Evolutionary conservation across 192 early-diverging fungal species (phyloP).

Genomic region (Cetraspora pellucida): DNA sequence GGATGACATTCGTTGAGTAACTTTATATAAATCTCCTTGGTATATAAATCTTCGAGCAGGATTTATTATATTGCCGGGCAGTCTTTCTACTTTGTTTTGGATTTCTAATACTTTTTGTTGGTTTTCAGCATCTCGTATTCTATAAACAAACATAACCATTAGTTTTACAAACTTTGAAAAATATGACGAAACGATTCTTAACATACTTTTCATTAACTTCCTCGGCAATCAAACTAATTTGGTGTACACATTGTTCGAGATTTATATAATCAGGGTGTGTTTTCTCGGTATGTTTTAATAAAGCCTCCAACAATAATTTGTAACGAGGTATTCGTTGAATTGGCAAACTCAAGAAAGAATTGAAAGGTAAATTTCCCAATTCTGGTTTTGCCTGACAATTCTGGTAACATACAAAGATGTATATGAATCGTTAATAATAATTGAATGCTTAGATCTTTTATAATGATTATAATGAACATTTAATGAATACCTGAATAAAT

Average conservation of each 20-base stretch:
- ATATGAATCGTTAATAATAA: not conserved
- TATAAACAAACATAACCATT: not conserved
- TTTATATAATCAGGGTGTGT: conserved; percentile 73
- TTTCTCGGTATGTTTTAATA: conserved; percentile 67
- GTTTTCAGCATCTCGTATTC: conserved; percentile 34
- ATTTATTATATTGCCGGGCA: conserved; percentile 23
- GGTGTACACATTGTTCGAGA: conserved; percentile 61
- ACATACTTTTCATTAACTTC: conserved; percentile 76
- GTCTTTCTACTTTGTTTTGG: not conserved
- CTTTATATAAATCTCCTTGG: conserved; percentile 30
- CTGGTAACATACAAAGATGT: not conserved
- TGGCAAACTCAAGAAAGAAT: conserved; percentile 83
- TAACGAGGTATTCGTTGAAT: conserved; percentile 92
- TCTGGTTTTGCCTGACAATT: conserved; percentile 27
- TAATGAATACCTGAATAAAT: conserved; percentile 25
- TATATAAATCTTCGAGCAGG: conserved; percentile 34
- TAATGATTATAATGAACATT: not conserved
- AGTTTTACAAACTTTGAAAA: not conserved
- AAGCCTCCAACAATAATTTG: conserved; percentile 73
- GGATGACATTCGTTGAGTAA: not conserved
- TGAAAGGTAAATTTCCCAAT: conserved; percentile 43
- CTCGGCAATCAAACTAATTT: conserved; percentile 64
- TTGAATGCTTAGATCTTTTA: not conserved
- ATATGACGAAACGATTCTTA: not conserved
- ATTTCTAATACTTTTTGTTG: conserved; percentile 35